phyloP scores from a whole-genome alignment of 2,329 filamentous ascomycete genomes.

The Scedosporium apiospermum region DNA sequence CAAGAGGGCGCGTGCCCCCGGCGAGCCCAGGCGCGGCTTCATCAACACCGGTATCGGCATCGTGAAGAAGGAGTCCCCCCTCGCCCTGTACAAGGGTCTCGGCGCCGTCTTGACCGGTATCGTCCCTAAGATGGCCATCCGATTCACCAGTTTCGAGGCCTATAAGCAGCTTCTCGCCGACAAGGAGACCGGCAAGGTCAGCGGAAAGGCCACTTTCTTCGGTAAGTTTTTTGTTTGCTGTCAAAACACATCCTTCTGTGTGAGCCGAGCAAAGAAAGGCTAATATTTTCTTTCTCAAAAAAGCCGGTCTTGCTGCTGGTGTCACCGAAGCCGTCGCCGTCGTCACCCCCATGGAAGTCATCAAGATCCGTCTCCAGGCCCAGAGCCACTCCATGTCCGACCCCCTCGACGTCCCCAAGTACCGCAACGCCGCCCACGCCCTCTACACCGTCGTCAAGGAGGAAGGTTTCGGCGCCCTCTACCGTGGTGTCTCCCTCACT shows the following conservation, averaged over 20 bases:
- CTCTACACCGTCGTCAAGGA: constrained; percentile 84
- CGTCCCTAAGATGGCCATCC: constrained; percentile 98
- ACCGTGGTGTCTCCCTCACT: constrained; percentile 87
- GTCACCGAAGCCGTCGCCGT: constrained; percentile 94
- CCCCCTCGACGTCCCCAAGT: constrained; percentile 91
- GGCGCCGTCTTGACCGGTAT: constrained; percentile 94
- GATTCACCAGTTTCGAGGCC: constrained; percentile 92
- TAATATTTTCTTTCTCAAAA: not conserved
- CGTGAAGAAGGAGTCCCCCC: constrained; percentile 76
- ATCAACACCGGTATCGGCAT: constrained; percentile 78
- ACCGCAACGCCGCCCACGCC: constrained; percentile 81
- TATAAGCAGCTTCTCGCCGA: constrained; percentile 81
- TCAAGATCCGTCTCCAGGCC: constrained; percentile 96
- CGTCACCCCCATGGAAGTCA: constrained; percentile 97
- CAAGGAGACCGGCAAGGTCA: constrained; percentile 55
- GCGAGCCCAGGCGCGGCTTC: constrained; percentile 81
- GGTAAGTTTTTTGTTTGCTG: constrained; percentile 14
- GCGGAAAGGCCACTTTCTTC: constrained; percentile 57
- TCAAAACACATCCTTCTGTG: not conserved
- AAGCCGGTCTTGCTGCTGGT: constrained; percentile 79
- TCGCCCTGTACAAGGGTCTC: constrained; percentile 96
- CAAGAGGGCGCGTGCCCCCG: constrained; percentile 69
- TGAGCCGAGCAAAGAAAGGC: not conserved
- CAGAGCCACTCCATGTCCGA: constrained; percentile 98
- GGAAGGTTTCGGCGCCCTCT: constrained; percentile 79